Conservation (phyloP, 495 filamentous ascomycete genomes). For the Penicillium alfredii region DNA sequence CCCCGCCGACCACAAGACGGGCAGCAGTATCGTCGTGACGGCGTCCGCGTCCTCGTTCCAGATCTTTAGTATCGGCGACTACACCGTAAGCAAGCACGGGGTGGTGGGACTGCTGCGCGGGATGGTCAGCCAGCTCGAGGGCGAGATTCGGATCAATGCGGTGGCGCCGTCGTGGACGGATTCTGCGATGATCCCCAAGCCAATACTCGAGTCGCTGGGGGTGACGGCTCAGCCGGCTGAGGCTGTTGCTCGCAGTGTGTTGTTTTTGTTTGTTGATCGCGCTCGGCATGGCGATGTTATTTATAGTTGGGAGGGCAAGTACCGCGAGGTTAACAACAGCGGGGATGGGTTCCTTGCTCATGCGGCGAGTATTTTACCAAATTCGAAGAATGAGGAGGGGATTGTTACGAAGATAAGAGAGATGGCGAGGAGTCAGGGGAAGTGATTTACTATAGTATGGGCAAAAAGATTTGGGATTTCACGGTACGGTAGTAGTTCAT, state of each 20-base stretch:
- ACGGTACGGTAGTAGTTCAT: too few species aligned
- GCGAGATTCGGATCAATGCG: conserved; percentile 33
- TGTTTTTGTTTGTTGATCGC: conserved; percentile 29
- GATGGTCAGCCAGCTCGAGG: conserved; percentile 9
- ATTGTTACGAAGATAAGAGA: conserved; percentile 10
- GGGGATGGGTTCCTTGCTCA: conserved; percentile 20
- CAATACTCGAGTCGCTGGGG: conserved; percentile 18
- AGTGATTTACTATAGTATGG: too few species aligned
- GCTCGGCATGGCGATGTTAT: conserved; percentile 32
- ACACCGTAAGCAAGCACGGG: conserved; percentile 36
- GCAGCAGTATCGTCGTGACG: conserved; percentile 32
- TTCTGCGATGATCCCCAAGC: conserved; percentile 25
- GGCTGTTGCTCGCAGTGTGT: conserved; percentile 35
- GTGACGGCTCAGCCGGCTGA: conserved; percentile 24
- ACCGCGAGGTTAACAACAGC: conserved; percentile 33
- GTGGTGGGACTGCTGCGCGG: conserved; percentile 33
- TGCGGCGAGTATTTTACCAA: conserved; percentile 7
- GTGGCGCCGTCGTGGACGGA: conserved; percentile 40
- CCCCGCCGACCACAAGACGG: too few species aligned
- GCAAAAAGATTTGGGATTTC: too few species aligned
- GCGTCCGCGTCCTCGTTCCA: conserved; percentile 35
- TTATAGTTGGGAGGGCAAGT: conserved; percentile 34
- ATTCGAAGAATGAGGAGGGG: conserved; percentile 11
- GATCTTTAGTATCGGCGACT: conserved; percentile 32
- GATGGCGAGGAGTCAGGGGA: too few species aligned